Conservation (phyloP, 169 alveolate species). For the Miamiensis avidus region DNA sequence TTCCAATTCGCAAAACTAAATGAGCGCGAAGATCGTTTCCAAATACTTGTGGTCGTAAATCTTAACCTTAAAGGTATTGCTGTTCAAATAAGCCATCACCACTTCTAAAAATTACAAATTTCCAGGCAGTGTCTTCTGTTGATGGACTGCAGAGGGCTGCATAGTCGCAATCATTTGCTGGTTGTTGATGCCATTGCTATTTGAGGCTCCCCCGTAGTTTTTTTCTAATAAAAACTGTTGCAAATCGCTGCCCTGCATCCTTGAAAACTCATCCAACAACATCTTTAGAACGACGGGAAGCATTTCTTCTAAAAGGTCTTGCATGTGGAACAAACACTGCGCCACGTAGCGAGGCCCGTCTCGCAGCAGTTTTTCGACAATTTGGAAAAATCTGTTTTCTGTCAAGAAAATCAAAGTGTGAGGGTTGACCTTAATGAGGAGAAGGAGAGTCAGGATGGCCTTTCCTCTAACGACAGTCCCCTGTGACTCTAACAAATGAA, state of each 20-base stretch:
- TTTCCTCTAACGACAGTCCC: constrained; percentile 70
- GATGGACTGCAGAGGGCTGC: constrained; percentile 1
- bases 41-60: not conserved
- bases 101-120: constrained; percentile 16
- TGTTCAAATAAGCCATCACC: not conserved
- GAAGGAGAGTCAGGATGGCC: constrained; percentile 51
- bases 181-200: not conserved
- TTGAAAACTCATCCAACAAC: constrained; percentile 29
- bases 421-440: constrained; percentile 47
- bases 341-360: constrained; percentile 63
- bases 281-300: constrained; percentile 21
- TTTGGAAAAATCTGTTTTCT: constrained; percentile 56
- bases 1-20: not conserved
- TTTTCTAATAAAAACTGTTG: constrained; percentile 5
- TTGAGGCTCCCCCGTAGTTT: not conserved
- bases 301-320: constrained; percentile 50
- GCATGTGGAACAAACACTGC: constrained; percentile 58
- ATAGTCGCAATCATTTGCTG: constrained; percentile 4
- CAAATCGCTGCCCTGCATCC: not conserved
- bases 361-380: constrained; percentile 58
- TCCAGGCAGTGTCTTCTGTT: constrained; percentile 1
- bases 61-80: not conserved
- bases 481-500: constrained; percentile 58
- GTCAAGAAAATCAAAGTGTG: constrained; percentile 21
- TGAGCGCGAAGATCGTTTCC: not conserved